Base-by-base conservation (phyloP, 176 grass and related monocot species). In the Pharus latifolius region DNA sequence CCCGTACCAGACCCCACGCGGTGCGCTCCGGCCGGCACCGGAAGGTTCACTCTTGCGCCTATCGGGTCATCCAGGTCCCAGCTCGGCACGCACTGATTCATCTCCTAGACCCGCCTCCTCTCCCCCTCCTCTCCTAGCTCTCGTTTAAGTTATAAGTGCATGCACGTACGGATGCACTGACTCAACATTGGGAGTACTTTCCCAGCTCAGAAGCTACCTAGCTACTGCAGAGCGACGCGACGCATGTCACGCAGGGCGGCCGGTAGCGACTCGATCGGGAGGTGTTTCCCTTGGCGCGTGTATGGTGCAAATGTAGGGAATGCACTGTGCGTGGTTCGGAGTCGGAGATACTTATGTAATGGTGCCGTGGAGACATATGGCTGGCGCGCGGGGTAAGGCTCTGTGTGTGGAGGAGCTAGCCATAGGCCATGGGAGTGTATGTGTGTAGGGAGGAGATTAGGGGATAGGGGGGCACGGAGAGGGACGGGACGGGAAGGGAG, bases 1-100 rank as follows among this genome's bases (percentile, higher is more conserved):
- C 17, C 14, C 0, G 22, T 70, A 9, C 11, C 45, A 2, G 64
- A 16, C 12, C 20, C 42, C 7, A 15, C 22, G 1, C 62, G 78
- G 18, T 75, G 46, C 16, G 10, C 44, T 7, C 2, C 19, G 24
- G 40, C 17, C 31, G 31, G 8, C 41, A 42, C 47, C 45, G 27
- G 74, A 16, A 63, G 58, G 10, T 49, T 53, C 10, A 27, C 29
- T 2, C 41, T 49, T 0, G 31, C 26, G 49, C 47, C 41, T 14
- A n/a, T 20, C 22, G 62, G 67, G 12, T 91, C 87, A 24, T 91
- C 90, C 44, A 99, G 62, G 30, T 86, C 87, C 96, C 90, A 99
- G 40, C 82, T 86, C 14, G 87, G 90, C 59, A 95, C 96, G 29
- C 90, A 91, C 79, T 95, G 90, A 58, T 84, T 91, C 90, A 94